Evolutionary conservation across 768 basidiomycete species (phyloP), one percentile per base, ranked within the genome.

Genomic region (Galerina sulciceps): DNA sequence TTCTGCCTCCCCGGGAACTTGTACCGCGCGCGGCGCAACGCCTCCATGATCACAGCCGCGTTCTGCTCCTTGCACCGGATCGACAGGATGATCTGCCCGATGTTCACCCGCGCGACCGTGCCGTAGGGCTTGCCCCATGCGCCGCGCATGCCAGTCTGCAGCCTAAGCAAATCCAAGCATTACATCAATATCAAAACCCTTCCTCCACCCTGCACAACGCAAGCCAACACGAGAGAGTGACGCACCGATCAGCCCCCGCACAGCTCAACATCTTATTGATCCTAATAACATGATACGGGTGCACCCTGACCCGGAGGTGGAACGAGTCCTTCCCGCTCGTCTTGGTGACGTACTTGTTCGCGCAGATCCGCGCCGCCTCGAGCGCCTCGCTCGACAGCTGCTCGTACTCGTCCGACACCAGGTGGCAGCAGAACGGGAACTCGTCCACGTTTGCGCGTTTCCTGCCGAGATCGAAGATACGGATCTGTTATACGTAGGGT

Each of bases 201-300:
- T n/a, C n/a, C 22, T 13, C 38, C 23, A 36, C 11, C 15, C 9
- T 11, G n/a, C 18, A 36, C 34, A 45, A 26, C n/a, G n/a, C n/a
- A n/a, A n/a, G n/a, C n/a, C n/a, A n/a, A n/a, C n/a, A n/a, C 5
- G n/a, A 23, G 50, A n/a, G 6, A 2, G 70, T 18, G 6, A 73
- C 85, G 45, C 60, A 90, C 93, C 93, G 83, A 94, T 99, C 97
- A 69, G 97, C 96, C 67, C 97, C 96, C 68, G 97, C 97, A 75
- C 97, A 99, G 58, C 90, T 92, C 84, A 99, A 91, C 93, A 97
- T 99, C 89, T 99, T 99, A 91, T 99, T 97, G 88, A 97, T 97
- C 63, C 97, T 91, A 79, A 99, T 78, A 69, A 99, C 94, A 75
- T 99, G 97, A 93, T 90, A 97, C 42, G 96, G 97, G 81, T 99